These are phyloP conservation scores for Candida pini DNA, from an alignment of 805 yeast genomes.

Conservation along the genomic window DNA sequence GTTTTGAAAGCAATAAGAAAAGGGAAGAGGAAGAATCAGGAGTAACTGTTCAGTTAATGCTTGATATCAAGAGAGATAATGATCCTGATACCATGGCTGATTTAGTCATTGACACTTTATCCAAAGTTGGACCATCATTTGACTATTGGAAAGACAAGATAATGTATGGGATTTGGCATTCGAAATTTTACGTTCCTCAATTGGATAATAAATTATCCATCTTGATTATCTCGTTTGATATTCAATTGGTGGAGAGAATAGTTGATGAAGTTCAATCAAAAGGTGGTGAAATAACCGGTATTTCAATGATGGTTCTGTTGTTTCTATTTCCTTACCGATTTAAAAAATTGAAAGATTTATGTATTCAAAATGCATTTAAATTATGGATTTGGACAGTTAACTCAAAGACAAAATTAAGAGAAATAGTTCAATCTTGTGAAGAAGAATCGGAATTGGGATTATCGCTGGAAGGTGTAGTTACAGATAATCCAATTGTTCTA, in stretches of 20 bases:
- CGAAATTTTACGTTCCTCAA: slow-evolving; percentile 24
- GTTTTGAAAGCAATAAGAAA: slow-evolving; percentile 36
- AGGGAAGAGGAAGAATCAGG: slow-evolving; percentile 15
- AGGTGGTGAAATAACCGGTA: slow-evolving; percentile 15
- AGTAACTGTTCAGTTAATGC: slow-evolving; percentile 33
- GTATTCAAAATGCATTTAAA: slow-evolving; percentile 14
- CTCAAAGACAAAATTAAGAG: slow-evolving; percentile 16
- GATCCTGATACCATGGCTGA: slow-evolving; percentile 24
- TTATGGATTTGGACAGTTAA: slow-evolving; percentile 36
- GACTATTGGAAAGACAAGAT: slow-evolving; percentile 30
- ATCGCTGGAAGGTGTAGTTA: slow-evolving; percentile 14
- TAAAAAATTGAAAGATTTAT: slow-evolving; percentile 12
- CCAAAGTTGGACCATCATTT: slow-evolving; percentile 15
- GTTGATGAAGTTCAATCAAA: slow-evolving; percentile 13
- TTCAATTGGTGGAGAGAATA: slow-evolving; percentile 17
- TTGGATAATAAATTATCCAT: slow-evolving; percentile 23
- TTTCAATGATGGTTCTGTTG: slow-evolving; percentile 21
- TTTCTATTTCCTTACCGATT: slow-evolving; percentile 17
- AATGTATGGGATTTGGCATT: slow-evolving; percentile 33
- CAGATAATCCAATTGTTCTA: slow-evolving; percentile 7
- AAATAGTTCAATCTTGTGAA: slow-evolving; percentile 10
- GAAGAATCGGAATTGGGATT: too few species aligned
- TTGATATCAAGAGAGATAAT: slow-evolving; percentile 30
- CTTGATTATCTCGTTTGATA: slow-evolving; percentile 27
- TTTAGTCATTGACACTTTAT: slow-evolving; percentile 20